Evolutionary conservation across 2,329 filamentous ascomycete species (phyloP).

Genomic region (Chaetomium globosum): DNA sequence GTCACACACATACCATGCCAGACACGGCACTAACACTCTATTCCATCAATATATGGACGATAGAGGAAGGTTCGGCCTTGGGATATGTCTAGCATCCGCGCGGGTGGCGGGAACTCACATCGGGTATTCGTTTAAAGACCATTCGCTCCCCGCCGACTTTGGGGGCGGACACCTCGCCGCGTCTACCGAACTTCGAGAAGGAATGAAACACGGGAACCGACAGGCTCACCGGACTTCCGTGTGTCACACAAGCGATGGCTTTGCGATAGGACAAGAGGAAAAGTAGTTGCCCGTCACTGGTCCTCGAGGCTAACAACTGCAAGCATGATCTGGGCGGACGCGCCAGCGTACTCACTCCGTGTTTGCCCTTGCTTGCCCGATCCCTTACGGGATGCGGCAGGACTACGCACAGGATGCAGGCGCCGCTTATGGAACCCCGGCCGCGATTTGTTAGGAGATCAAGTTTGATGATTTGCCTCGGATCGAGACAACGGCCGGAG

Average conservation of each 20-base stretch:
- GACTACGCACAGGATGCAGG: slow-evolving; percentile 5
- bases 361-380: slow-evolving; percentile 28
- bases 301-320: slow-evolving; percentile 14
- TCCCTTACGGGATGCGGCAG: slow-evolving; percentile 28
- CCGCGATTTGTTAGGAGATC: neutral
- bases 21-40: neutral
- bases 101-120: slow-evolving; percentile 10
- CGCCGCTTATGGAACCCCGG: neutral
- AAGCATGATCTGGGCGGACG: neutral
- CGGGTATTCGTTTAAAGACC: neutral
- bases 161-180: slow-evolving; percentile 5
- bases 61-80: slow-evolving; percentile 1
- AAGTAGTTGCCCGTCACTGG: slow-evolving; percentile 11
- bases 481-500: neutral
- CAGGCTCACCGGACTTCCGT: slow-evolving; percentile 31
- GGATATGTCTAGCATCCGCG: neutral
- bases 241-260: slow-evolving; percentile 26
- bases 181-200: slow-evolving; percentile 30
- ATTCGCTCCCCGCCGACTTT: slow-evolving; percentile 3
- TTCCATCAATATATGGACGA: neutral
- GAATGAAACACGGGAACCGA: slow-evolving; percentile 13
- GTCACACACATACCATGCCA: slow-evolving; percentile 1
- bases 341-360: slow-evolving; percentile 19
- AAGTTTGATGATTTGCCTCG: neutral
- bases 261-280: slow-evolving; percentile 20